These are phyloP conservation scores for Guillardia theta DNA, from an alignment of 78 protist species.

Conservation along the genomic window DNA sequence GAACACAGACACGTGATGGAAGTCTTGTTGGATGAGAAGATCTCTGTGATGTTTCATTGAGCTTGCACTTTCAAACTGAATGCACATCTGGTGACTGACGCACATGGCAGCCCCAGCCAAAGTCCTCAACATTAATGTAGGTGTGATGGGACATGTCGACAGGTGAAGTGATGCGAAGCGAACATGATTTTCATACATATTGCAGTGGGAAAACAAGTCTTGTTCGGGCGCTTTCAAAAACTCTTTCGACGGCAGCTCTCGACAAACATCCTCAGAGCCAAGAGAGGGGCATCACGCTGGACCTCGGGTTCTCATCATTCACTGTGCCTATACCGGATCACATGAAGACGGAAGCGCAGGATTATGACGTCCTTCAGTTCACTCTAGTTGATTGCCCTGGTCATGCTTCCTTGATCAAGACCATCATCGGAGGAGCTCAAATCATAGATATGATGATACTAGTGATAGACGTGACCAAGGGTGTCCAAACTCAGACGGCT, in stretches of 20 bases:
- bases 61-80: no score
- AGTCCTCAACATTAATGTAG: constrained; percentile 84
- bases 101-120: background rate
- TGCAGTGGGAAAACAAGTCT: constrained; percentile 90
- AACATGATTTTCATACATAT: no score
- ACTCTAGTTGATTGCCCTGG: constrained; percentile 99
- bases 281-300: constrained; percentile 96
- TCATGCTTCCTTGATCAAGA: constrained; percentile 96
- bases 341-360: background rate
- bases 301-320: constrained; percentile 96
- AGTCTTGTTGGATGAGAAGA: no score
- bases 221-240: constrained; percentile 78
- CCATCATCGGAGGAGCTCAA: constrained; percentile 97
- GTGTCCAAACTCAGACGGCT: constrained; percentile 98
- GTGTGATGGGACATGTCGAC: constrained; percentile 96
- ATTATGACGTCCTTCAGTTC: constrained; percentile 68
- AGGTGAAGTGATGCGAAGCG: no score
- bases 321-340: constrained; percentile 39
- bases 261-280: constrained; percentile 91
- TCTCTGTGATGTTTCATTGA: no score
- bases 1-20: no score
- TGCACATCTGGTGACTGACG: no score
- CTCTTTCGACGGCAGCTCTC: constrained; percentile 86
- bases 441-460: constrained; percentile 95
- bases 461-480: constrained; percentile 93